phyloP scores from a whole-genome alignment of 257 asterid genomes.

The Prunella vulgaris region DNA sequence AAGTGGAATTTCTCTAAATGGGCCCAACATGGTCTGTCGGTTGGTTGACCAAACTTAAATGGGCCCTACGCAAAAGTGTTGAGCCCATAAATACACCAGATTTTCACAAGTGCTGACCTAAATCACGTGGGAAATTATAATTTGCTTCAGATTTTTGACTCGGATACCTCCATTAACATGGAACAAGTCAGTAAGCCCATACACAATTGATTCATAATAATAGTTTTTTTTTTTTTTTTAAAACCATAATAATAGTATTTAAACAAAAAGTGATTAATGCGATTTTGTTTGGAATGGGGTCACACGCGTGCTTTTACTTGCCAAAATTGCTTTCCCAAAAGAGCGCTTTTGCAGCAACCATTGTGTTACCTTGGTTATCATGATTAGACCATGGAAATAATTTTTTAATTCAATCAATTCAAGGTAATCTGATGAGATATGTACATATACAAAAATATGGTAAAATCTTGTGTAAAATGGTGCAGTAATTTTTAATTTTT shows the following conservation, averaged over 20 bases:
- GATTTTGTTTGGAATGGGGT: constrained; percentile 13
- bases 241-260: no score
- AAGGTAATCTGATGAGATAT: not conserved
- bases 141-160: not conserved
- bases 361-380: not conserved
- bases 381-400: not conserved
- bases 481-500: no score
- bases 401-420: not conserved
- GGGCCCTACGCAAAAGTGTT: constrained; percentile 3
- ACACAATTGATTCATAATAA: not conserved
- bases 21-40: constrained; percentile 23
- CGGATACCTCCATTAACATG: not conserved
- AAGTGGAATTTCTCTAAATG: not conserved
- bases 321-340: not conserved
- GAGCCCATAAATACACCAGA: constrained; percentile 9
- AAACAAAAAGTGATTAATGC: not conserved
- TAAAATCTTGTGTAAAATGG: no score
- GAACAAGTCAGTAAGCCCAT: constrained; percentile 16
- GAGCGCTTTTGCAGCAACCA: not conserved
- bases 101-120: constrained; percentile 10
- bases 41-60: constrained; percentile 2
- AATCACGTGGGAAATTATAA: constrained; percentile 24
- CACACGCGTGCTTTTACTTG: constrained; percentile 12
- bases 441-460: no score
- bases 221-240: no score